Evolutionary conservation across 2,329 filamentous ascomycete genomes (phyloP), one percentile per base, ranked within the genome.

Genomic region (Alternaria arbusti): DNA sequence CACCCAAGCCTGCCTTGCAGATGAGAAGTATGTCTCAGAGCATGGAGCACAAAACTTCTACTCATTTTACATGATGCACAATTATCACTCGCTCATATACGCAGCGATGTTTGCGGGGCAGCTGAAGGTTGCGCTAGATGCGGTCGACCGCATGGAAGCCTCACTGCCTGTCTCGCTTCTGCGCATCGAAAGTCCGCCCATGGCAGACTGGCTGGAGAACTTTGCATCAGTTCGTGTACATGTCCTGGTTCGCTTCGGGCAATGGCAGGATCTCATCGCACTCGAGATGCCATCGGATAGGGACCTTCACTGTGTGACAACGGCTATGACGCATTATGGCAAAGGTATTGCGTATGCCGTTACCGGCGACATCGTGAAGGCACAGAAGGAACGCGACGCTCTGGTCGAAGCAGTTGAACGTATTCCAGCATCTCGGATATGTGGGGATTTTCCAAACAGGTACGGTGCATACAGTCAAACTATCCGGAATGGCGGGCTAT

Each of bases 101-200:
- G 89, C 89, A 1, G 91, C 91, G 61, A 92, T 94, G 91, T 91
- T 94, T 68, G 87, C 90, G 0, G 92, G 89, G 0, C 87, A 90
- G 73, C 90, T 84, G 1, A 75, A 80, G 23, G 82, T 89, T 11
- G 89, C 90, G 0, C 75, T 94, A 2, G 85, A 90, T 1, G 89
- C 90, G 0, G 86, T 87, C 0, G 69, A 74, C 0, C 81, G 83
- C 47, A 84, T 94, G 51, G 90, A 93, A 71, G 79, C 79, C 0
- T 87, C 87, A 0, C 80, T 94, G 5, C 86, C 91, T 0, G 87
- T 90, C 57, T 85, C 86, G 0, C 78, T 94, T 4, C 82, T 94
- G 0, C 86, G 87, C 0, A 82, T 91, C 5, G 74, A 89, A 65
- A 89, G 87, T 0, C 90, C 90, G 0, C 90, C 90, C 0, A 93